A percentile compares a stretch with the other conserved stretches of the same genome.
phyloP scores from a whole-genome alignment of 768 basidiomycete species.

The Trametes meyenii region DNA sequence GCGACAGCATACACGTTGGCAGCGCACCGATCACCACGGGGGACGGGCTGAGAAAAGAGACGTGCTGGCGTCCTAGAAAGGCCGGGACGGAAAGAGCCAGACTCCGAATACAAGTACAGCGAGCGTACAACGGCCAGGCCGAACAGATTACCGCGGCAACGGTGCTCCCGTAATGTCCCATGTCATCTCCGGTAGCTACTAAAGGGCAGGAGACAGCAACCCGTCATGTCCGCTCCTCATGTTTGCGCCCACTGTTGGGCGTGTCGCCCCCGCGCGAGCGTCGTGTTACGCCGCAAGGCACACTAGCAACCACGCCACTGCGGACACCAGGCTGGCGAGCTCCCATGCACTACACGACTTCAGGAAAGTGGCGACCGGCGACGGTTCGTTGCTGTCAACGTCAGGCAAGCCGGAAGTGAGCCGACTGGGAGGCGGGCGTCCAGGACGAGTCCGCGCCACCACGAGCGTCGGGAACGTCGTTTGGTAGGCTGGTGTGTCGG shows the following conservation, averaged over 20 bases:
- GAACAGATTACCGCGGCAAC: no score
- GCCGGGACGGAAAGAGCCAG: background rate
- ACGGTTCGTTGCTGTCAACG: background rate
- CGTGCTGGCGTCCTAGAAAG: background rate
- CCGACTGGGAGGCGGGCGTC: background rate
- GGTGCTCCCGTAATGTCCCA: no score
- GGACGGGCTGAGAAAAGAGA: background rate
- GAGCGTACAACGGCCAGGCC: background rate
- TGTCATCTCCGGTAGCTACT: no score
- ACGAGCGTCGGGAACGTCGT: constrained; percentile 1
- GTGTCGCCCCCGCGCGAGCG: background rate
- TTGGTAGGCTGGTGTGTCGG: background rate
- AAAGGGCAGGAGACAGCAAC: no score
- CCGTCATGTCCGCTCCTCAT: background rate
- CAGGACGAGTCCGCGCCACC: background rate
- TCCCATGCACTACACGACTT: constrained; percentile 18
- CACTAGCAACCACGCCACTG: constrained; percentile 19
- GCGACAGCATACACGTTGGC: background rate
- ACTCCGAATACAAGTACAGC: background rate
- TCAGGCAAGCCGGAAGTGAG: constrained; percentile 7
- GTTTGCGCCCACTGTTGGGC: background rate
- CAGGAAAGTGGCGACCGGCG: constrained; percentile 3
- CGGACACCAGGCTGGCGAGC: constrained; percentile 19
- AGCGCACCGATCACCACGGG: constrained; percentile 4
- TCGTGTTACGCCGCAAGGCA: constrained; percentile 17